phyloP scores from a whole-genome alignment of 2,329 filamentous ascomycete genomes.

The Orbilia quercus region DNA sequence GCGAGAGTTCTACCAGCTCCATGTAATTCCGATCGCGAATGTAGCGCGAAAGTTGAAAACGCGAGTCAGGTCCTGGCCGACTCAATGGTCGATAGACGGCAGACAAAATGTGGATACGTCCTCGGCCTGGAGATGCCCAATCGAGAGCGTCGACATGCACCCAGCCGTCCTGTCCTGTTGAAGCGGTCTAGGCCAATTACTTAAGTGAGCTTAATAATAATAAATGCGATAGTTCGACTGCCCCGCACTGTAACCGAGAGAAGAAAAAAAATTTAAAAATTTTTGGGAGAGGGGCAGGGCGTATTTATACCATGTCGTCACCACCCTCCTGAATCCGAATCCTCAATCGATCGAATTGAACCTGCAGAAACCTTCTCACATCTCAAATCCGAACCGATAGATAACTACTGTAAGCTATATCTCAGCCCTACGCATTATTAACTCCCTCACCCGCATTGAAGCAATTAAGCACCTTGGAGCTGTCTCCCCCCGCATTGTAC shows the following conservation, averaged over 20 bases:
- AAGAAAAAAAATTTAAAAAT: slow-evolving; percentile 39
- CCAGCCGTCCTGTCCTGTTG: slow-evolving; percentile 7
- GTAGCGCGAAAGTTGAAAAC: background rate
- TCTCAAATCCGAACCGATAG: slow-evolving; percentile 15
- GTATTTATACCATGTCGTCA: slow-evolving; percentile 56
- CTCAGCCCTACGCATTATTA: too few species aligned
- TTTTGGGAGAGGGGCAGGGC: slow-evolving; percentile 47
- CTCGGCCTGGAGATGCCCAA: slow-evolving; percentile 31
- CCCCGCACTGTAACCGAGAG: slow-evolving; percentile 37
- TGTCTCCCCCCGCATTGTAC: too few species aligned
- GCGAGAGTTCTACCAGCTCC: background rate
- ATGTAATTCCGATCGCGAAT: background rate
- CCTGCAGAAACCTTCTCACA: slow-evolving; percentile 51
- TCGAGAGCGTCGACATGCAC: slow-evolving; percentile 3
- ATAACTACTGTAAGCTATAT: slow-evolving; percentile 15
- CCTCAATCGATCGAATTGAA: slow-evolving; percentile 21
- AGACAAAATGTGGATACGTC: slow-evolving; percentile 27
- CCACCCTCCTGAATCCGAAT: slow-evolving; percentile 15
- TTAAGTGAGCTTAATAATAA: slow-evolving; percentile 57
- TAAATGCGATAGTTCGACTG: slow-evolving; percentile 14
- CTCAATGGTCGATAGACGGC: slow-evolving; percentile 18
- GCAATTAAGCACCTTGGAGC: background rate
- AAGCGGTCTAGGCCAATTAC: slow-evolving; percentile 52
- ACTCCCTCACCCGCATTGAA: slow-evolving; percentile 42
- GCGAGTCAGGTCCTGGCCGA: slow-evolving; percentile 27